These are phyloP conservation scores for Populus hybrid DNA, from an alignment of 441 rosid species.

Conservation along the genomic window DNA sequence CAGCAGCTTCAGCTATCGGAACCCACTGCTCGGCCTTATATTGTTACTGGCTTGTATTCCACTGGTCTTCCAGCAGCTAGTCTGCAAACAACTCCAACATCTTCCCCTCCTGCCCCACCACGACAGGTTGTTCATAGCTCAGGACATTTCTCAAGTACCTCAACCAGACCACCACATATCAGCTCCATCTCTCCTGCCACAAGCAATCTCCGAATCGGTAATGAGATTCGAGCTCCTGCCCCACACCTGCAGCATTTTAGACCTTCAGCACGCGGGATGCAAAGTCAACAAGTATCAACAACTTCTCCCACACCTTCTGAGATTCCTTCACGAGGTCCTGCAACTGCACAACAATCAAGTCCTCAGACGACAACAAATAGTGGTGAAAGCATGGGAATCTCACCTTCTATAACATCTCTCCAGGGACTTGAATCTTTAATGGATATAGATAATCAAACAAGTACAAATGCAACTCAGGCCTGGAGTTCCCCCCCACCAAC, in stretches of 20 bases:
- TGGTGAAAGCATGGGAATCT: constrained; percentile 19
- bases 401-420: constrained; percentile 14
- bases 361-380: constrained; percentile 7
- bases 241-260: constrained; percentile 64
- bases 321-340: neutral
- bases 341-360: constrained; percentile 14
- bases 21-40: constrained; percentile 31
- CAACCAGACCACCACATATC: constrained; percentile 49
- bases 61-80: constrained; percentile 18
- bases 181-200: constrained; percentile 36
- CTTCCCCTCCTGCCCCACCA: constrained; percentile 21
- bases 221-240: constrained; percentile 52
- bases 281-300: constrained; percentile 26
- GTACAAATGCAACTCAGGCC: constrained; percentile 17
- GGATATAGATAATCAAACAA: constrained; percentile 20
- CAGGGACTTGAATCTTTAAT: constrained; percentile 25
- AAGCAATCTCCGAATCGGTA: constrained; percentile 39
- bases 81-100: constrained; percentile 19
- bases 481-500: constrained; percentile 20
- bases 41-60: constrained; percentile 27
- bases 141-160: constrained; percentile 28
- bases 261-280: constrained; percentile 27
- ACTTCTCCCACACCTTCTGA: constrained; percentile 1
- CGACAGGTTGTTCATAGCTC: constrained; percentile 25
- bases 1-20: constrained; percentile 47